These are phyloP conservation scores for Alternaria brassicicola DNA, from an alignment of 2,329 filamentous ascomycete species.

Conservation along the genomic window DNA sequence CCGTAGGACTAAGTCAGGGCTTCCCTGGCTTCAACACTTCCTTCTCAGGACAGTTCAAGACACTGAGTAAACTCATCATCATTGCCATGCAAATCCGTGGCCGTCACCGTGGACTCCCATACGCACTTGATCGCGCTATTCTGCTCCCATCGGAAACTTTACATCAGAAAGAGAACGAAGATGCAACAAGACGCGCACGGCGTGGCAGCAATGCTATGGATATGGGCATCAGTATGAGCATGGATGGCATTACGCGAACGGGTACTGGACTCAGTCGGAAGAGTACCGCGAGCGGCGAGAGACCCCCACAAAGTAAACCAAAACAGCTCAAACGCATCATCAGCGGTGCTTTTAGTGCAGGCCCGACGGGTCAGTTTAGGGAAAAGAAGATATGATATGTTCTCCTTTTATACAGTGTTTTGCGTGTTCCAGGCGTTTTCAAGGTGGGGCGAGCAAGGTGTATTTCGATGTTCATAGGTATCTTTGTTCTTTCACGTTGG, in stretches of 20 bases:
- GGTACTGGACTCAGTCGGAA: slow-evolving; percentile 28
- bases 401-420: not conserved
- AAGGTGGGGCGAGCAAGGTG: not conserved
- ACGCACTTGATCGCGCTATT: slow-evolving; percentile 72
- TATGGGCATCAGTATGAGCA: slow-evolving; percentile 4
- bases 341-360: slow-evolving; percentile 32
- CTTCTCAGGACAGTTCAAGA: slow-evolving; percentile 80
- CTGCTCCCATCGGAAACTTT: slow-evolving; percentile 70
- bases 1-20: slow-evolving; percentile 87
- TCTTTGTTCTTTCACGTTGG: not conserved
- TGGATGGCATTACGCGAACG: slow-evolving; percentile 23
- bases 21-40: slow-evolving; percentile 77
- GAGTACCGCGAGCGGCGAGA: slow-evolving; percentile 23
- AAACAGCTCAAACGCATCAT: slow-evolving; percentile 29
- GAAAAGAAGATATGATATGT: slow-evolving; percentile 15
- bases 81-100: slow-evolving; percentile 71
- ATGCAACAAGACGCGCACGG: slow-evolving; percentile 53
- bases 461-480: not conserved
- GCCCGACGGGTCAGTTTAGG: slow-evolving; percentile 18
- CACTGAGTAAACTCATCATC: slow-evolving; percentile 70
- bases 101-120: slow-evolving; percentile 68
- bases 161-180: slow-evolving; percentile 63
- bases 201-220: slow-evolving; percentile 34
- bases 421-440: not conserved
- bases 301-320: slow-evolving; percentile 12